Conservation (phyloP, 768 basidiomycete genomes). For the Boletellus sp. region DNA sequence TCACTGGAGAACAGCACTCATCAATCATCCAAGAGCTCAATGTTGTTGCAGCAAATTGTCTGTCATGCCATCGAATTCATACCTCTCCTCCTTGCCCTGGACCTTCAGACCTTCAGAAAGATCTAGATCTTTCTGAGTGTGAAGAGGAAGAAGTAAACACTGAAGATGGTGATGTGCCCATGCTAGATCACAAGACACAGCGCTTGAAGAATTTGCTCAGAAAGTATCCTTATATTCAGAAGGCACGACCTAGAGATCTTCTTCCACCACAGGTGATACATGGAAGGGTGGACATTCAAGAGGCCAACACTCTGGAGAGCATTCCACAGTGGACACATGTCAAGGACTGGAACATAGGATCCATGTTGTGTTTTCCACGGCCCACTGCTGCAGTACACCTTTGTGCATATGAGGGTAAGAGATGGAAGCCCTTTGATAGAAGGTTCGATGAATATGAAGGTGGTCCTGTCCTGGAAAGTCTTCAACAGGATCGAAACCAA, state of each 20-base stretch:
- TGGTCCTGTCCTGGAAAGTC: constrained; percentile 3
- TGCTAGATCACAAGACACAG: not conserved
- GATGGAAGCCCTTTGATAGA: not conserved
- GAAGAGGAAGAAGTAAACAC: not conserved
- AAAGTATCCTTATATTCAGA: not conserved
- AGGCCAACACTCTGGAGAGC: not conserved
- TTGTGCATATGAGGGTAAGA: not conserved
- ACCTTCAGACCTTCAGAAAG: not conserved
- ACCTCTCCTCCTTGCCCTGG: not conserved
- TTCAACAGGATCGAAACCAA: not conserved
- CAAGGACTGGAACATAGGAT: not conserved
- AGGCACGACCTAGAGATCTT: not conserved
- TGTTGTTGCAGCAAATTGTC: not conserved
- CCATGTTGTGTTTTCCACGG: constrained; percentile 1
- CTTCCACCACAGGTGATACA: not conserved
- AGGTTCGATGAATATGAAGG: constrained; percentile 1
- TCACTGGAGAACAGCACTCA: not conserved
- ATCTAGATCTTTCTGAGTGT: not conserved
- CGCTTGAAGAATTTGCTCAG: not conserved
- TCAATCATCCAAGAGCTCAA: not conserved
- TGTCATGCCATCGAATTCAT: not conserved
- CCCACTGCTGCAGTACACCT: not conserved
- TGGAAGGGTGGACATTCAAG: not conserved
- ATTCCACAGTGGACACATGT: not conserved
- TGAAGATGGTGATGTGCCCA: not conserved